A percentile compares a stretch with the other conserved stretches of the same genome.
Evolutionary conservation across 768 basidiomycete genomes (phyloP).

Genomic region (Lactarius vividus): DNA sequence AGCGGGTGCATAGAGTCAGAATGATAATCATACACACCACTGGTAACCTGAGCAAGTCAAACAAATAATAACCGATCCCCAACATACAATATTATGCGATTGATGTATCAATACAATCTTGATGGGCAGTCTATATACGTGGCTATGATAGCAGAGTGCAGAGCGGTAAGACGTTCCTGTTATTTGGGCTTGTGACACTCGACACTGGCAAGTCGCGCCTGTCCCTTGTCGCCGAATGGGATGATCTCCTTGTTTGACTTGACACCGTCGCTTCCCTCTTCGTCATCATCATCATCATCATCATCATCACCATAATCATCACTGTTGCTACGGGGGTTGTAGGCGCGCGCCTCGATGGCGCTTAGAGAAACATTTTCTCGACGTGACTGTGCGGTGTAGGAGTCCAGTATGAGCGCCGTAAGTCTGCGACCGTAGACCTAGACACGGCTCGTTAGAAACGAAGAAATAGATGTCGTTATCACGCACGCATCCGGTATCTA

Average conservation of each 20-base stretch:
- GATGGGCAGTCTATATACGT: background rate
- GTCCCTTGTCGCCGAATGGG: slow-evolving; percentile 59
- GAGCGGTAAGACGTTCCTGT: background rate
- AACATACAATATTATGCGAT: background rate
- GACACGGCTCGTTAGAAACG: slow-evolving; percentile 12
- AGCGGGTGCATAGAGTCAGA: too few species aligned
- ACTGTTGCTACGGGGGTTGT: background rate
- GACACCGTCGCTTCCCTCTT: slow-evolving; percentile 28
- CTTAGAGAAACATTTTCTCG: background rate
- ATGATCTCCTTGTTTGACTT: slow-evolving; percentile 33
- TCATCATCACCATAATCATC: slow-evolving; percentile 17
- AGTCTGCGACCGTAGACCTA: slow-evolving; percentile 60
- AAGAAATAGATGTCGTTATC: background rate
- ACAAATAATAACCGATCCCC: background rate
- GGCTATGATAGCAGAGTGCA: background rate
- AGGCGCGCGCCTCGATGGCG: background rate
- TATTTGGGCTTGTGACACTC: slow-evolving; percentile 37
- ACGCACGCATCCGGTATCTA: slow-evolving; percentile 86
- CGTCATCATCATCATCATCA: slow-evolving; percentile 30
- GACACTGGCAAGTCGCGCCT: slow-evolving; percentile 47
- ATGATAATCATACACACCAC: too few species aligned
- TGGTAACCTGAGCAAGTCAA: background rate
- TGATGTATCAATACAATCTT: background rate
- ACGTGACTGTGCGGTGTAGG: background rate
- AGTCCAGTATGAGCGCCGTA: slow-evolving; percentile 63